These are phyloP conservation scores for Kazachstania kunashirensis DNA, from an alignment of 805 yeast species.

Conservation along the genomic window DNA sequence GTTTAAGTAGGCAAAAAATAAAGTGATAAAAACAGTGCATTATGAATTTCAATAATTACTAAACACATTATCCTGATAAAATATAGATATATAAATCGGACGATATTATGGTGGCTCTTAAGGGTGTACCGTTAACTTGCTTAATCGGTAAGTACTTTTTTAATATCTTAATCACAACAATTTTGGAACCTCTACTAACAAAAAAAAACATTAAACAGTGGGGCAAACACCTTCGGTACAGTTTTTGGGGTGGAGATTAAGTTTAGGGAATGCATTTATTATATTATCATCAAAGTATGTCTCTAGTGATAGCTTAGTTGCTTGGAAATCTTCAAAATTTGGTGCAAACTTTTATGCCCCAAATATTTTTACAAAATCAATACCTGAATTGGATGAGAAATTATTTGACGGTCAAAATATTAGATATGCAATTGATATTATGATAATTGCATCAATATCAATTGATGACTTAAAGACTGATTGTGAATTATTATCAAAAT, in stretches of 20 bases:
- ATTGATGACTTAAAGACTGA: conserved; percentile 15
- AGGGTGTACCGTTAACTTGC: neutral
- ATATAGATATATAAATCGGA: neutral
- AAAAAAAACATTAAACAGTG: conserved; percentile 7
- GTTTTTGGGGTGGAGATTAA: conserved; percentile 28
- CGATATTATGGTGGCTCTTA: neutral
- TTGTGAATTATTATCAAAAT: conserved; percentile 13
- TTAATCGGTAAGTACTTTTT: conserved; percentile 3
- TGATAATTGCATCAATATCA: conserved; percentile 23
- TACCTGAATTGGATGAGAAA: conserved; percentile 11
- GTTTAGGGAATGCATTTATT: conserved; percentile 24
- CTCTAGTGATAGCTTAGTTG: conserved; percentile 26
- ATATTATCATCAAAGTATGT: conserved; percentile 24
- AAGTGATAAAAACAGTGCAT: neutral
- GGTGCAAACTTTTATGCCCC: conserved; percentile 29
- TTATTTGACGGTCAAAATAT: neutral
- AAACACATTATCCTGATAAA: neutral
- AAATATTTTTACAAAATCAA: conserved; percentile 22
- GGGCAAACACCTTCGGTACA: conserved; percentile 29
- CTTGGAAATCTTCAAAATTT: conserved; percentile 27
- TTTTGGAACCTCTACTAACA: too few species aligned
- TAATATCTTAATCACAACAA: too few species aligned
- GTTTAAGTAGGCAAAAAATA: too few species aligned
- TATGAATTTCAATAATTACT: neutral
- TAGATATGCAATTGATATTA: conserved; percentile 17